Conservation (phyloP, 148 eudicot genomes). For the Arctostaphylos glauca region DNA sequence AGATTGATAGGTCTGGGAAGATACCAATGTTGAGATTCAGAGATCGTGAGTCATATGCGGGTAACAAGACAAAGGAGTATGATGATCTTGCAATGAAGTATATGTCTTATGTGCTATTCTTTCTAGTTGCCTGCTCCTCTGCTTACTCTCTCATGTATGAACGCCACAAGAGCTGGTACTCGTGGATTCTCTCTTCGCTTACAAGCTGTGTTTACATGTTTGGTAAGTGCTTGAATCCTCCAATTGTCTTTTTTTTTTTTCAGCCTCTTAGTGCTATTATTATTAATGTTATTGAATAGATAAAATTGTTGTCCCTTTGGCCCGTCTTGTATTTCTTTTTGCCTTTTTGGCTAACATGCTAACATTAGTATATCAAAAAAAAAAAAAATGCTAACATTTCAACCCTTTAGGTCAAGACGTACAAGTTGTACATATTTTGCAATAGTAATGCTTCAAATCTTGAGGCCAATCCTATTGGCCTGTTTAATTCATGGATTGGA, state of each 20-base stretch:
- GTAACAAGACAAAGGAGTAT: conserved; percentile 94
- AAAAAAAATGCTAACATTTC: no score
- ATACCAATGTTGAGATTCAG: conserved; percentile 84
- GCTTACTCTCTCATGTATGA: conserved; percentile 88
- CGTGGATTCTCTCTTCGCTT: conserved; percentile 93
- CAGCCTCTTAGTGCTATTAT: neutral
- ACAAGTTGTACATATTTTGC: neutral
- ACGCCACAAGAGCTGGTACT: conserved; percentile 97
- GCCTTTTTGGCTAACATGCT: neutral
- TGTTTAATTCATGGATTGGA: neutral
- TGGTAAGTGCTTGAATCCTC: conserved; percentile 47
- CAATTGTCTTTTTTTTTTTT: neutral
- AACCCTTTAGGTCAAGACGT: neutral
- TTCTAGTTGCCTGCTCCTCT: conserved; percentile 79
- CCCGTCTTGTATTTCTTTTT: conserved; percentile 28
- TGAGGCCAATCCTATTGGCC: neutral
- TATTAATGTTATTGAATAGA: neutral
- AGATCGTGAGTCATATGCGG: conserved; percentile 88
- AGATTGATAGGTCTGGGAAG: conserved; percentile 88
- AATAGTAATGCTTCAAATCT: neutral
- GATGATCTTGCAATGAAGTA: conserved; percentile 99
- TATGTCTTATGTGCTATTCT: conserved; percentile 74
- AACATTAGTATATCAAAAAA: neutral
- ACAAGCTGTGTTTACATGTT: conserved; percentile 99
- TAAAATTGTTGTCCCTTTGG: neutral